Conservation (phyloP, 2,329 filamentous ascomycete genomes). For the Neonectria ditissima region DNA sequence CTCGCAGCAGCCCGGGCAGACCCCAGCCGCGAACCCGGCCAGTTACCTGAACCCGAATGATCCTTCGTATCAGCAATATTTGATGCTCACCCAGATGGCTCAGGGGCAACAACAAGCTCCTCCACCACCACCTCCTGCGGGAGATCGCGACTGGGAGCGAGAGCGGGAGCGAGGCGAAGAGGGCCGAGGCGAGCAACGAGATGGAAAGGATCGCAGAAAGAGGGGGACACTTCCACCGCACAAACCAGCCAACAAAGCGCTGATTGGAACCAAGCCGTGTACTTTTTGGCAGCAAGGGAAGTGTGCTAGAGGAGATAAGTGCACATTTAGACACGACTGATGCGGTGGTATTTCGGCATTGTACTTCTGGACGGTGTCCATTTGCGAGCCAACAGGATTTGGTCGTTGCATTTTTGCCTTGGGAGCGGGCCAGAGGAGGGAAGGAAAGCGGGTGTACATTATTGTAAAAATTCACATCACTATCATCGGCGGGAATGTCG, state of each 20-base stretch:
- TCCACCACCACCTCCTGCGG: constrained; percentile 37
- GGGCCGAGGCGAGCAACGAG: constrained; percentile 48
- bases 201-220: constrained; percentile 56
- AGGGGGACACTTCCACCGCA: constrained; percentile 56
- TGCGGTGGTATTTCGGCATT: constrained; percentile 16
- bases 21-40: constrained; percentile 35
- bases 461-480: constrained; percentile 36
- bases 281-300: constrained; percentile 77
- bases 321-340: constrained; percentile 77
- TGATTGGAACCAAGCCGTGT: constrained; percentile 76
- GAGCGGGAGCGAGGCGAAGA: constrained; percentile 52
- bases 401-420: constrained; percentile 11
- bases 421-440: constrained; percentile 9
- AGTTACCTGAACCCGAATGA: constrained; percentile 53
- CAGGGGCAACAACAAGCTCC: constrained; percentile 48
- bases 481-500: constrained; percentile 13
- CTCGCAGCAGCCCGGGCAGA: constrained; percentile 40
- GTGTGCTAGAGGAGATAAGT: constrained; percentile 78
- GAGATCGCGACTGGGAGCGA: constrained; percentile 48
- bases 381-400: constrained; percentile 9
- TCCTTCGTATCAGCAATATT: constrained; percentile 54
- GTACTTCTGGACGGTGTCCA: constrained; percentile 23
- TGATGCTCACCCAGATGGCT: constrained; percentile 54
- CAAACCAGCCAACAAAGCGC: constrained; percentile 63
- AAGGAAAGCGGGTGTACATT: constrained; percentile 37